Evolutionary conservation across 2,329 filamentous ascomycete species (phyloP).

Genomic region (Graphiopsis chlorocephala): DNA sequence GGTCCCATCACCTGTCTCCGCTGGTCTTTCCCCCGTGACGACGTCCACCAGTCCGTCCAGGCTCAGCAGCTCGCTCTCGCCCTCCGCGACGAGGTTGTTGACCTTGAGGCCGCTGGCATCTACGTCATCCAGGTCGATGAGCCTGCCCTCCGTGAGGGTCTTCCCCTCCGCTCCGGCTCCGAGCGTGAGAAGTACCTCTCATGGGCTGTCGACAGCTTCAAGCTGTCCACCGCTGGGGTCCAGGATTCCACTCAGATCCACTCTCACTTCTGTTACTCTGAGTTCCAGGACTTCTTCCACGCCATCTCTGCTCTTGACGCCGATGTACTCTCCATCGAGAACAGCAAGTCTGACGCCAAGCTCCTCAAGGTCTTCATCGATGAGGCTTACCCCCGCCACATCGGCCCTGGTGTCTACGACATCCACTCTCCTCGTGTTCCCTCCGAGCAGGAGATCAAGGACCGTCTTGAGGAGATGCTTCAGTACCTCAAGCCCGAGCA

Average conservation of each 20-base stretch:
- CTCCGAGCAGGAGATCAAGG: conserved; percentile 96
- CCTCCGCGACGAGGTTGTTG: conserved; percentile 95
- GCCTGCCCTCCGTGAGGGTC: conserved; percentile 98
- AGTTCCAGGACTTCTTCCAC: conserved; percentile 99
- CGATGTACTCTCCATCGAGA: conserved; percentile 98
- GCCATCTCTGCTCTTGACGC: conserved; percentile 97
- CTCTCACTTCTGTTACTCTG: conserved; percentile 99
- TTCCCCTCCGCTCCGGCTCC: conserved; percentile 87
- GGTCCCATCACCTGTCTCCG: conserved; percentile 97
- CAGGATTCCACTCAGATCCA: conserved; percentile 97
- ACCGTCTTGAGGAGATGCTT: conserved; percentile 97
- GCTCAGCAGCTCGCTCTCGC: conserved; percentile 98
- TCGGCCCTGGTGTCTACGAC: conserved; percentile 98
- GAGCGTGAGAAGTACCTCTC: conserved; percentile 96
- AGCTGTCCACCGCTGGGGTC: conserved; percentile 88
- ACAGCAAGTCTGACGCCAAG: conserved; percentile 99
- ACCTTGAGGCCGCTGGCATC: conserved; percentile 94
- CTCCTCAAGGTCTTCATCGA: conserved; percentile 98
- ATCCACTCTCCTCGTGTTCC: conserved; percentile 99
- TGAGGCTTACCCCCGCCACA: conserved; percentile 95
- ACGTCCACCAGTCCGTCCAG: conserved; percentile 98
- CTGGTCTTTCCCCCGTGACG: conserved; percentile 99
- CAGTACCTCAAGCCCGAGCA: conserved; percentile 93
- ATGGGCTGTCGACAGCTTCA: conserved; percentile 98
- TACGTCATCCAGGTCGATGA: conserved; percentile 99